These are phyloP conservation scores for Suhomyces sp. DNA, from an alignment of 805 yeast species.

Conservation along the genomic window DNA sequence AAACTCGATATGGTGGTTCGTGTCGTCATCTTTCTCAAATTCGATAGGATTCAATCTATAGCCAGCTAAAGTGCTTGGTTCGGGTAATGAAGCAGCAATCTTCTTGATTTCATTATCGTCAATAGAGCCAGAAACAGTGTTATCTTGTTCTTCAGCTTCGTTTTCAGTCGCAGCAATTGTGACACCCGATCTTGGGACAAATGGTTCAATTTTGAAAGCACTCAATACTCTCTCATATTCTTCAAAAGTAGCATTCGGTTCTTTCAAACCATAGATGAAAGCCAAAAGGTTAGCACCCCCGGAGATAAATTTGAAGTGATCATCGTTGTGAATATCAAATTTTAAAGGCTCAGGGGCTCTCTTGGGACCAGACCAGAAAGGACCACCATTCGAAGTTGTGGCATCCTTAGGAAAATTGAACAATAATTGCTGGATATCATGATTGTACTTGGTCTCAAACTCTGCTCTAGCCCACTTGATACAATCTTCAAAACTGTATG, in stretches of 20 bases:
- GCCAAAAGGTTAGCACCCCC: constrained; percentile 94
- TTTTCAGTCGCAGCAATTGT: constrained; percentile 81
- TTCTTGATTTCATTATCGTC: constrained; percentile 66
- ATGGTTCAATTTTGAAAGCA: constrained; percentile 47
- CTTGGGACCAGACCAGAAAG: constrained; percentile 98
- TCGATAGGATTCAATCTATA: constrained; percentile 86
- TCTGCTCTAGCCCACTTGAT: constrained; percentile 91
- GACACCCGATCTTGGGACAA: constrained; percentile 71
- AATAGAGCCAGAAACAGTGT: constrained; percentile 32
- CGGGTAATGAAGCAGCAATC: constrained; percentile 79
- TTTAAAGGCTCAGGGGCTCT: constrained; percentile 88
- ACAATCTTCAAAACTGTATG: constrained; percentile 89
- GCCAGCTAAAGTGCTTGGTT: constrained; percentile 85
- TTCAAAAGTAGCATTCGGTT: constrained; percentile 53
- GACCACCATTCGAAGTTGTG: constrained; percentile 82
- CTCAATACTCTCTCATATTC: constrained; percentile 57
- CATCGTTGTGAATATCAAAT: constrained; percentile 71
- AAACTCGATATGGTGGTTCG: constrained; percentile 95
- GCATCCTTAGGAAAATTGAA: constrained; percentile 96
- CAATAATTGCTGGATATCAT: constrained; percentile 85
- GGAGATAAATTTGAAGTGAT: constrained; percentile 79
- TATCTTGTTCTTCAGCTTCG: constrained; percentile 84
- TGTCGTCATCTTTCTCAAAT: constrained; percentile 96
- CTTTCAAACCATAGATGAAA: constrained; percentile 84
- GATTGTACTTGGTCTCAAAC: constrained; percentile 80